Evolutionary conservation across 306 rosid genomes (phyloP).

Genomic region (Prunus salicina): DNA sequence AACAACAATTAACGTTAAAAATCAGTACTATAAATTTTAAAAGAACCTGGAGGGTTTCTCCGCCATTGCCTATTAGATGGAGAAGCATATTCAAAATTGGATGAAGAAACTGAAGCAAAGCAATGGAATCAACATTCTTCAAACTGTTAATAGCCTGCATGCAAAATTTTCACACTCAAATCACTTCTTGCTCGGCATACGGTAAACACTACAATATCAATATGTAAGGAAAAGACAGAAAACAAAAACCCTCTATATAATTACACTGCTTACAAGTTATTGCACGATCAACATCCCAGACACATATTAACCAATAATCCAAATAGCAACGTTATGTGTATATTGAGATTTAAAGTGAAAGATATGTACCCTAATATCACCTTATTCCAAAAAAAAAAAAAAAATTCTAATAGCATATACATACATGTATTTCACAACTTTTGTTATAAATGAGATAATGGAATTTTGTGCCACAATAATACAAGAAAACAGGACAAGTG

Average conservation of each 20-base stretch:
- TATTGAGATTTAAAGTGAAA: background rate
- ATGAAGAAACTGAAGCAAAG: constrained; percentile 98
- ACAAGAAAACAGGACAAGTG: background rate
- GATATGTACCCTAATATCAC: background rate
- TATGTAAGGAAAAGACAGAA: no score
- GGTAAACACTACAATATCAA: no score
- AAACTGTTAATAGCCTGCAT: constrained; percentile 97
- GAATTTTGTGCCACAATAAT: background rate
- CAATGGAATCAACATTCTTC: constrained; percentile 99
- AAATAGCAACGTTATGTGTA: background rate
- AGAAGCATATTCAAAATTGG: constrained; percentile 97
- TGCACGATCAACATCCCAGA: background rate
- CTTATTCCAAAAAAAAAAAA: background rate
- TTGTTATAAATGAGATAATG: background rate
- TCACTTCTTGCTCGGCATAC: background rate
- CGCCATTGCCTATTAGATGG: constrained; percentile 99
- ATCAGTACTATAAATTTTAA: constrained; percentile 15
- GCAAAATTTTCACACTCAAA: constrained; percentile 24
- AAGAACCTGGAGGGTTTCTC: constrained; percentile 97
- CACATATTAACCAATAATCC: background rate
- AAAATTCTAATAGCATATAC: background rate
- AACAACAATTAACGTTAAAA: background rate
- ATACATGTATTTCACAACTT: background rate
- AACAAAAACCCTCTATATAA: no score
- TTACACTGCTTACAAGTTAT: no score